phyloP scores from a whole-genome alignment of 176 grass and related monocot species.

The Canna indica region DNA sequence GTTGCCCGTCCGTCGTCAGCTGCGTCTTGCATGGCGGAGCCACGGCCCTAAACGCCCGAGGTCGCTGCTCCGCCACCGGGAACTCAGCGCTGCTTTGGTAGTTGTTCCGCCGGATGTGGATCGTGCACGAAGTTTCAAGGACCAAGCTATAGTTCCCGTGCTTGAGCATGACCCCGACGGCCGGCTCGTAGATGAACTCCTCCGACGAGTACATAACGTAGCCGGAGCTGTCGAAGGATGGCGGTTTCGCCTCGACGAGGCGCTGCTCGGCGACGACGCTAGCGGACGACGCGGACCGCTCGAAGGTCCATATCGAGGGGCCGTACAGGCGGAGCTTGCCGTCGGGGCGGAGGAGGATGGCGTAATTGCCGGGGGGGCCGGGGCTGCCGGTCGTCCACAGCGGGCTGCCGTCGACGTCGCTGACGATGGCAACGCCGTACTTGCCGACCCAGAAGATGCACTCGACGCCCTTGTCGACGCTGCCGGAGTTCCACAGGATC shows the following conservation, averaged over 20 bases:
- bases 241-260: too few relatives aligned
- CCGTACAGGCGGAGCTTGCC: not conserved
- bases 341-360: constrained; percentile 2
- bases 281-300: too few relatives aligned
- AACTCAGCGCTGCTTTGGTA: not conserved
- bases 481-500: constrained; percentile 1
- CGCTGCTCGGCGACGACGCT: too few relatives aligned
- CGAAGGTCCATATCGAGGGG: not conserved
- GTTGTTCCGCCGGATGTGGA: not conserved
- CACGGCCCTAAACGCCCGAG: not conserved
- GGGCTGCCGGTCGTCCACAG: not conserved
- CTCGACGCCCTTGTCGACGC: not conserved
- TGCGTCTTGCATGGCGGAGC: not conserved
- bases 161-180: not conserved
- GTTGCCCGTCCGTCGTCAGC: not conserved
- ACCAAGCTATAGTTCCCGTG: not conserved
- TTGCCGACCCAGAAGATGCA: not conserved
- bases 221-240: not conserved
- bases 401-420: not conserved
- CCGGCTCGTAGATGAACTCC: not conserved
- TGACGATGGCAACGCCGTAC: constrained; percentile 1
- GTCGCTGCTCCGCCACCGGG: not conserved
- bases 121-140: not conserved
- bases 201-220: constrained; percentile 4
- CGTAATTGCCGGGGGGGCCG: not conserved